Evolutionary conservation across 2,329 filamentous ascomycete genomes (phyloP), one percentile per base, ranked within the genome.

Genomic region (Mariannaea sp.): DNA sequence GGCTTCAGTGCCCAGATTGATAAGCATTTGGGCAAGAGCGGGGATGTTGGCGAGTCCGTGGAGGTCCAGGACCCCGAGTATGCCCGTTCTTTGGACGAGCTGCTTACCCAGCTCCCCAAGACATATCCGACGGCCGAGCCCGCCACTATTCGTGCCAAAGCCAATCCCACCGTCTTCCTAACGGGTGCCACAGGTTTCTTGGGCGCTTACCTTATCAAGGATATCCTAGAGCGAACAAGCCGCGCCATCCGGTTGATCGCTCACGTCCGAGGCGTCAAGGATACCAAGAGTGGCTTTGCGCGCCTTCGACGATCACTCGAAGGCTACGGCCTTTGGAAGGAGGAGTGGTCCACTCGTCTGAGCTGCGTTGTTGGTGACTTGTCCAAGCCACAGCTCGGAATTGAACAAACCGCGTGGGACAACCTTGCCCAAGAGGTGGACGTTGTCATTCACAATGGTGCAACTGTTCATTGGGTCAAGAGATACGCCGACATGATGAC

Each of bases 101-200:
- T 86, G 9, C 68, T 76, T 12, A 67, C 73, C 24, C 68, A 77
- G 27, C 73, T 89, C 10, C 79, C 83, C 1, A 61, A 64, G 22
- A 68, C 59, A 29, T 71, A 70, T 46, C 68, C 68, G 39, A 57
- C 61, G 3, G 68, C 66, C 1, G 65, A 67, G 8, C 80, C 84
- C 1, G 58, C 51, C 10, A 65, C 62, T 5, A 44, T 66, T 17
- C 54, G 59, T 27, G 41, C 64, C 17, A 60, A 70, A 10, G 62
- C 71, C 57, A 56, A 71, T 52, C 53, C 65, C 12, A 91, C 87
- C 0, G 79, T 94, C 14, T 89, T 97, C 71, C 74, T 97, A 4
- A 97, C 92, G 5, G 92, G 92, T 35, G 91, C 90, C 4, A 97
- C 67, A 1, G 68, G 68, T 17, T 97, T 97, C 77, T 73, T 97